Conservation (phyloP, 2,329 filamentous ascomycete species). For the Pseudocercospora musae region DNA sequence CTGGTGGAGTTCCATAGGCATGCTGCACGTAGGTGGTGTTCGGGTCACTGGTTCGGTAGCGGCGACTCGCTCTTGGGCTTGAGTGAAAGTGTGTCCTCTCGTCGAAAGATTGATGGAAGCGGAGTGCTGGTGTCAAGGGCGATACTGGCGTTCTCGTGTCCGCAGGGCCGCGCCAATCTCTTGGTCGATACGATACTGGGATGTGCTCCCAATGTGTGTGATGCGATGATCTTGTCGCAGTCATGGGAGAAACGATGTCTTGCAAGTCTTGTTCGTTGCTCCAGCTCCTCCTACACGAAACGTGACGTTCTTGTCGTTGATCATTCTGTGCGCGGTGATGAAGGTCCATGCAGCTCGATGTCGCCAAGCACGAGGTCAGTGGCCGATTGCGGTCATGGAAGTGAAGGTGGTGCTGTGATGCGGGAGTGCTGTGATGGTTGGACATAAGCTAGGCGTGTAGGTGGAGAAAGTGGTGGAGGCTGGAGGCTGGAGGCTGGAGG, state of each 20-base stretch:
- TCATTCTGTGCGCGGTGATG: conserved; percentile 8
- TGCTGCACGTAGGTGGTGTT: conserved; percentile 1
- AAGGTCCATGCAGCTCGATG: conserved; percentile 18
- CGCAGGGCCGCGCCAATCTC: conserved; percentile 16
- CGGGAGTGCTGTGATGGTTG: background rate
- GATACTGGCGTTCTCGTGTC: conserved; percentile 6
- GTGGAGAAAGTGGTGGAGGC: background rate
- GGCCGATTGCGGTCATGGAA: too few relatives aligned
- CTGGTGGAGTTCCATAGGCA: conserved; percentile 6
- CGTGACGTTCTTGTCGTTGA: background rate
- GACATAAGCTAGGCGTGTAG: background rate
- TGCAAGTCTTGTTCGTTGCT: background rate
- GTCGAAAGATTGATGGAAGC: background rate
- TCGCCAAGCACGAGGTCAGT: background rate
- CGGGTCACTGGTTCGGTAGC: conserved; percentile 5
- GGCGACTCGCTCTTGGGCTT: background rate
- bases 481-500: too few relatives aligned
- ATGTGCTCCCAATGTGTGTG: conserved; percentile 25
- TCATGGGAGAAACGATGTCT: background rate
- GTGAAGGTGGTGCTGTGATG: background rate
- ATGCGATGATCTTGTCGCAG: conserved; percentile 13
- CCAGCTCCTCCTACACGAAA: background rate
- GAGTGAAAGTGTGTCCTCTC: conserved; percentile 6
- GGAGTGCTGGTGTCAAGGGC: conserved; percentile 1
- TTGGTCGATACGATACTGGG: conserved; percentile 21